Base-by-base conservation (phyloP, 2,329 filamentous ascomycete species). In the Oidium heveae region DNA sequence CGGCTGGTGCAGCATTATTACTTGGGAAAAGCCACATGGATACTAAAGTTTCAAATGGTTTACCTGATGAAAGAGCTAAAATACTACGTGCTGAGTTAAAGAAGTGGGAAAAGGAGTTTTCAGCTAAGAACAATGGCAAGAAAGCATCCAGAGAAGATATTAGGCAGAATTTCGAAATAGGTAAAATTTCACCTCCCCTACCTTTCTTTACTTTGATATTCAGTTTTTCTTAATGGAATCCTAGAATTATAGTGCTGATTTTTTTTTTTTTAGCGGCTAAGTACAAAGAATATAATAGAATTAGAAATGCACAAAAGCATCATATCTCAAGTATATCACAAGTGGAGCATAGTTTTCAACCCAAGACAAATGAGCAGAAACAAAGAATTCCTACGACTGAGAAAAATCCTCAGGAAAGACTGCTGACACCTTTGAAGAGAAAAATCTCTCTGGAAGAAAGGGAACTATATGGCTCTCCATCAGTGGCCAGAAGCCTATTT, bases 81-180 rank as follows among this genome's bases (percentile, higher is more conserved):
- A 63, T 71, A 52, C 69, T 87, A n/a, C 75, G 82, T n/a, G 68
- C 71, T 39, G 78, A 84, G 58, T 69, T 89, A 51, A 89, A 89
- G 67, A 66, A 67, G 59, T 91, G 84, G 79, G 85, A 91, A 64
- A 77, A 71, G 58, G 69, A 74, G 7, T 89, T 84, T 70, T 74
- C 76, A 6, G 69, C 69, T 24, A 65, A 70, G 16, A 74, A 88
- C 62, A 70, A 68, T 34, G 83, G 84, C 53, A 74, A 72, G 58
- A 88, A 86, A 69, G 80, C 84, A 4, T 71, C 73, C 52, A 74
- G 82, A 56, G 75, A 79, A n/a, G 83, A 86, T 62, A 87, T 89
- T 70, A 87, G 86, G 68, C 72, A 74, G 54, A 79, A 85, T 61
- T 72, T 75, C 7, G 73, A 74, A 0, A 86, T 88, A 61, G 80